Conservation (phyloP, 306 rosid genomes). For the Pyrus pyrifolia region DNA sequence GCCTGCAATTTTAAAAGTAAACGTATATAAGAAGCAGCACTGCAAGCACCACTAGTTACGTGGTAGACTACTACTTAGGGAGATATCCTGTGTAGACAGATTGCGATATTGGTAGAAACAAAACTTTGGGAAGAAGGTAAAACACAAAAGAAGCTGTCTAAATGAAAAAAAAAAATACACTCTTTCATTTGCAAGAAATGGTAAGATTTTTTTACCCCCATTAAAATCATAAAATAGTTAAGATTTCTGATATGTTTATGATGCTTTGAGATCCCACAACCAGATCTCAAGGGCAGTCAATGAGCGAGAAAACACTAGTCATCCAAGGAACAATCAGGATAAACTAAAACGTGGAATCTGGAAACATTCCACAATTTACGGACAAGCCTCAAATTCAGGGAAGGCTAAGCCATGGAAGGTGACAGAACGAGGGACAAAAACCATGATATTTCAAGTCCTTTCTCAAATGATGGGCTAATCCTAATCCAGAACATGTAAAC, state of each 20-base stretch:
- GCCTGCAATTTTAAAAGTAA: conserved; percentile 45
- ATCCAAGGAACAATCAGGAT: neutral
- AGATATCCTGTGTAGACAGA: neutral
- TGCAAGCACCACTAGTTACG: neutral
- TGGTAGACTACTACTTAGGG: neutral
- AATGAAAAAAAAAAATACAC: neutral
- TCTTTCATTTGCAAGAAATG: neutral
- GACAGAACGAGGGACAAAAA: neutral
- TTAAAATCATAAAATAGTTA: neutral
- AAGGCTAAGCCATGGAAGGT: neutral
- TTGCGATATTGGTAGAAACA: neutral
- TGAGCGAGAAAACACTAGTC: neutral
- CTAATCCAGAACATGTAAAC: neutral
- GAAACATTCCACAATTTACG: neutral
- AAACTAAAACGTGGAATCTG: neutral
- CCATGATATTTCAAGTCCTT: neutral
- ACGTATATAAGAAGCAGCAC: conserved; percentile 1
- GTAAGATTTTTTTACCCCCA: neutral
- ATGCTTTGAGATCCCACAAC: neutral
- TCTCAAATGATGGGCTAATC: neutral
- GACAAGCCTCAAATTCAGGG: neutral
- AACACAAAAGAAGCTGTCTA: neutral
- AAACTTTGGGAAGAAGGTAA: neutral
- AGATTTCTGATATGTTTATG: neutral
- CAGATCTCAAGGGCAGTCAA: neutral